Conservation (phyloP, 2,329 filamentous ascomycete genomes). For the Aspergillus hortae region DNA sequence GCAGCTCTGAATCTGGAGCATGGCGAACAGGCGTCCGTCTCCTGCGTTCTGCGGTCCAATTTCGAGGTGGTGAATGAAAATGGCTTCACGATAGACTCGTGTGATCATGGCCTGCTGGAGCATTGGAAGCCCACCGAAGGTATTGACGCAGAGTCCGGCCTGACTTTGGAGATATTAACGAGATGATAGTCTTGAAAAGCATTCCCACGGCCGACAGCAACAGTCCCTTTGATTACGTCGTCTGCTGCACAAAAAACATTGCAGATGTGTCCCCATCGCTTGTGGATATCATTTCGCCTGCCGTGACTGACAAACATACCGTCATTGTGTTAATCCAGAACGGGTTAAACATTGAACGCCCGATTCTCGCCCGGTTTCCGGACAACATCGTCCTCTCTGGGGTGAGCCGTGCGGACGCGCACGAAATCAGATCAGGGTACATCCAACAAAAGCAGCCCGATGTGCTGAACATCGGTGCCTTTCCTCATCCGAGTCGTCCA, state of each 20-base stretch:
- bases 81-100: constrained; percentile 55
- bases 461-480: constrained; percentile 49
- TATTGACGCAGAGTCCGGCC: constrained; percentile 4
- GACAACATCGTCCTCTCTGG: constrained; percentile 52
- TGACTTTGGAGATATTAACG: not conserved
- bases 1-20: constrained; percentile 53
- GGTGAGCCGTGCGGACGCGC: constrained; percentile 51
- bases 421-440: constrained; percentile 45
- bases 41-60: constrained; percentile 56
- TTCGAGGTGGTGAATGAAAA: constrained; percentile 45
- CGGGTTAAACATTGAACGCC: constrained; percentile 61
- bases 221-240: constrained; percentile 51
- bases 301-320: constrained; percentile 50
- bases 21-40: constrained; percentile 51
- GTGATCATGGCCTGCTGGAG: constrained; percentile 52
- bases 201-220: constrained; percentile 39
- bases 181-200: constrained; percentile 41
- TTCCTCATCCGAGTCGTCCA: constrained; percentile 23
- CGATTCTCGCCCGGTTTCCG: constrained; percentile 50
- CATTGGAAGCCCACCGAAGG: constrained; percentile 48
- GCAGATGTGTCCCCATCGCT: constrained; percentile 52
- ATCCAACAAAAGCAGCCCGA: constrained; percentile 55
- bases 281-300: constrained; percentile 49
- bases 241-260: constrained; percentile 60
- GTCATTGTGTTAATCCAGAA: constrained; percentile 59